Evolutionary conservation across 208 protist genomes (phyloP), one percentile per base, ranked within the genome.

Genomic region (Trypanosomatidae sp.): DNA sequence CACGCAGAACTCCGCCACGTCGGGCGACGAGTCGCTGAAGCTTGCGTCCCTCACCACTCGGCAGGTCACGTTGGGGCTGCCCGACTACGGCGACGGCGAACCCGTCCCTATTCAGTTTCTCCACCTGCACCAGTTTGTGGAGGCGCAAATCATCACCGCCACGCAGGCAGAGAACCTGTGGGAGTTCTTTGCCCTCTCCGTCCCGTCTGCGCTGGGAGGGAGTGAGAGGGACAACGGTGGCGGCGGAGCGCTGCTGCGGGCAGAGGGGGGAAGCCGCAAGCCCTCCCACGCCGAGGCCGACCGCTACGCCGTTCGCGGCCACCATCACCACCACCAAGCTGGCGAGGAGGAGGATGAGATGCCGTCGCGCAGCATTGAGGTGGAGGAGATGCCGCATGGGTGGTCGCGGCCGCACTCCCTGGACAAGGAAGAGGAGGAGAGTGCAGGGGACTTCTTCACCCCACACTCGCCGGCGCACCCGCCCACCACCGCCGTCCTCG

Each of bases 61-160:
- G 2, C 85, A 95, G 30, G 81, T 81, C 3, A 74, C 83, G 9
- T 69, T 93, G 55, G 88, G 84, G 28, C 70, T 93, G 25, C 71
- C 81, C 0, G 69, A 87, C 53, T 70, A 85, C 47, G 66, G 83
- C 25, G 60, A 87, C 30, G 62, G 53, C 36, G 87, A 73, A 5
- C 85, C 90, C 19, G 85, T 95, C 0, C 81, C 87, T 22, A 93
- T 96, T 47, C 77, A 87, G 60, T 87, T 90, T 58, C 77, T 83
- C 17, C 90, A 96, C 69, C 79, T 96, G 15, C 64, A 83, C 15
- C 85, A 94, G 66, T 96, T 96, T 73, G 86, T 87, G 0, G 79
- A 91, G 66, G 89, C 89, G 28, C 83, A 93, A 53, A 91, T 96
- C 43, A 94, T 96, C 60, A 95, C 92, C 2, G 67, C 83, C 22